phyloP scores from a whole-genome alignment of 176 grass and related monocot species.

The Lolium perenne region DNA sequence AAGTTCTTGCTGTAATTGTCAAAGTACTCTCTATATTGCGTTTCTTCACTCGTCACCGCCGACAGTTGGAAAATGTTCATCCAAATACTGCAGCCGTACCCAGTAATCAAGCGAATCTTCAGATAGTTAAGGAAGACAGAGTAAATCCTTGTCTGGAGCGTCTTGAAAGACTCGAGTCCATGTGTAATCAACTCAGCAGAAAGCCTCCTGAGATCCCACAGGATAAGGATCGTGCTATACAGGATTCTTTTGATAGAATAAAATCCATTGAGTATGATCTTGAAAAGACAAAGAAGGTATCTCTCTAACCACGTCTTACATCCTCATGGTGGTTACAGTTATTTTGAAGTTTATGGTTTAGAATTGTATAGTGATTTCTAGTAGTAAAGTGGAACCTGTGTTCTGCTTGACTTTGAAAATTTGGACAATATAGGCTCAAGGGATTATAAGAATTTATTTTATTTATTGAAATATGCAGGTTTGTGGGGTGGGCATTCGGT shows the following conservation, averaged over 20 bases:
- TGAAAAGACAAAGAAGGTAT: constrained; percentile 94
- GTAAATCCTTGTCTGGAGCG: constrained; percentile 71
- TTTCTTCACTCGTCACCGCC: constrained; percentile 46
- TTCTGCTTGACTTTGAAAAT: not conserved
- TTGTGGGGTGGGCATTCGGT: no score
- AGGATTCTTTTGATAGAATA: constrained; percentile 95
- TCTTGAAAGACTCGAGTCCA: constrained; percentile 77
- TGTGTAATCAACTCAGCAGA: constrained; percentile 81
- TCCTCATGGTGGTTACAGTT: constrained; percentile 27
- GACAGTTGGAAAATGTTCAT: constrained; percentile 53
- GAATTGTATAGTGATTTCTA: not conserved
- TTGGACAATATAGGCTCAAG: not conserved
- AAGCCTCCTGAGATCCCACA: constrained; percentile 76
- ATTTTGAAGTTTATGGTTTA: constrained; percentile 22
- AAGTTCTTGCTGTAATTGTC: constrained; percentile 65
- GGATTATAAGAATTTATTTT: not conserved
- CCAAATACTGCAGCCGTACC: constrained; percentile 33
- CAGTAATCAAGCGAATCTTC: constrained; percentile 40
- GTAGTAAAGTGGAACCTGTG: constrained; percentile 24
- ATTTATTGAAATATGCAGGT: not conserved
- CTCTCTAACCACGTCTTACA: constrained; percentile 23
- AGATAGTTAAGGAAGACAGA: constrained; percentile 55
- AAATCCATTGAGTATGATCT: constrained; percentile 93
- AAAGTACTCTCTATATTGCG: constrained; percentile 73
- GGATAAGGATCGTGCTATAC: constrained; percentile 79